Percentiles rank a stretch among this genome's conserved stretches.
Conservation (phyloP, 1,139 yeast genomes). For the Geotrichum phurueaensis region DNA sequence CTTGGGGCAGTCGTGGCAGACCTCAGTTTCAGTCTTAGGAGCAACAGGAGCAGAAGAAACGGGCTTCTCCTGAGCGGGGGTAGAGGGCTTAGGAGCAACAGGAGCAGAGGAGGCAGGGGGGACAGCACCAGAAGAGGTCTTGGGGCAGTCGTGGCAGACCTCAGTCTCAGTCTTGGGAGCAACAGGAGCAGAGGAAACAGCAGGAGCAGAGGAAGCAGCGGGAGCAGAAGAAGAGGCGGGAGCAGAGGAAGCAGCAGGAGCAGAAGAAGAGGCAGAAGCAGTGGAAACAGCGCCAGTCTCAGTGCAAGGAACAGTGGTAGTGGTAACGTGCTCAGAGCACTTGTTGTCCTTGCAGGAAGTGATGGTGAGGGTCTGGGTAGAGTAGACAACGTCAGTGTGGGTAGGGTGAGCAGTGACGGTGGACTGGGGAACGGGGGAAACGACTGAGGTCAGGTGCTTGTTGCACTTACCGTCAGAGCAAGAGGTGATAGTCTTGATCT, state of each 20-base stretch:
- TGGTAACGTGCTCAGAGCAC: constrained; percentile 9
- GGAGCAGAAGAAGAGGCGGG: constrained; percentile 13
- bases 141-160: constrained; percentile 27
- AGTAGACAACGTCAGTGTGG: constrained; percentile 14
- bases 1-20: constrained; percentile 24
- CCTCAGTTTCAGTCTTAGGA: not conserved
- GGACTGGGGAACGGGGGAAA: constrained; percentile 22
- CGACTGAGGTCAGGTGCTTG: not conserved
- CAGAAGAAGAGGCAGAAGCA: constrained; percentile 7
- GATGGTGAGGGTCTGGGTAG: constrained; percentile 12
- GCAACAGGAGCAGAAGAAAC: no score
- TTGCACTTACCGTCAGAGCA: constrained; percentile 13
- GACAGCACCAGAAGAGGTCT: no score
- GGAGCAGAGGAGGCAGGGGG: no score
- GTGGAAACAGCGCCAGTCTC: constrained; percentile 4
- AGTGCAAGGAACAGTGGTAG: constrained; percentile 5
- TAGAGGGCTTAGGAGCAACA: constrained; percentile 28
- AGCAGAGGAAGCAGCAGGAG: constrained; percentile 13
- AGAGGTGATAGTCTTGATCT: constrained; percentile 14
- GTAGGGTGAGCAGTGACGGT: constrained; percentile 38
- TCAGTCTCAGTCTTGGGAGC: constrained; percentile 8
- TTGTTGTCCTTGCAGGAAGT: constrained; percentile 13
- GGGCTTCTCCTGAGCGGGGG: constrained; percentile 15
- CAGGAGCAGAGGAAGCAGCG: constrained; percentile 5
- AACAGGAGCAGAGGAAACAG: constrained; percentile 14